Evolutionary conservation across 129 eudicot species (phyloP), one percentile per base, ranked within the genome.

Genomic region (Arctium lappa): DNA sequence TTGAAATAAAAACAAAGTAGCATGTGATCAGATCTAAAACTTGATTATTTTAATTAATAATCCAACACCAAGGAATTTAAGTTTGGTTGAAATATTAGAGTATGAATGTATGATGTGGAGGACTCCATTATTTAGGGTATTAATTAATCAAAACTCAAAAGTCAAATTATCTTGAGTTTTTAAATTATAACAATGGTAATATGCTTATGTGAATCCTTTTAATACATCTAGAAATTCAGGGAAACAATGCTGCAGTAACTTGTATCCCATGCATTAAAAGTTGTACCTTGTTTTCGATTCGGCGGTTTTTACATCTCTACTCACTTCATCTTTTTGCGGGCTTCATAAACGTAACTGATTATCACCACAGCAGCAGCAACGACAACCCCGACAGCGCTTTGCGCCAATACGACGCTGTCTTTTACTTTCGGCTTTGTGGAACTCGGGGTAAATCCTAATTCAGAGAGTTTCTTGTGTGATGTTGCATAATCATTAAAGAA

Each of bases 401-500:
- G 98, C 30, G 97, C 99, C 75, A 95, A 79, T 78, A 92, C 69
- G 34, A 90, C 86, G 73, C 91, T 83, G 76, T 92, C 97, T 73
- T 88, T 92, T 34, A 86, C 85, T 12, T 65, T 73, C 7, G 83
- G 77, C 81, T 93, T 95, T 8, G 89, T 63, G 27, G 89, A 63
- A 66, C 77, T 13, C 6, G 97, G 94, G 50, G 82, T 82, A 38
- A 95, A 95, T 31, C 99, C 99, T 46, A 95, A 79, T 84, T 95
- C 99, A 29, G 99, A 95, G 36, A 95, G 97, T 77, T 93, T 95
- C 90, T 95, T 92, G 91, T 95, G 99, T 74, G 99, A 95, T 50
- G 81, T 78, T 16, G 99, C 94, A 74, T 93, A 93, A 78, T 93
- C 97, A 56, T 83, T 86, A 74, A 91, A 93, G 92, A 93, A 93